Base-by-base conservation (phyloP, 768 basidiomycete species). In the Sporobolomyces phaffii region DNA sequence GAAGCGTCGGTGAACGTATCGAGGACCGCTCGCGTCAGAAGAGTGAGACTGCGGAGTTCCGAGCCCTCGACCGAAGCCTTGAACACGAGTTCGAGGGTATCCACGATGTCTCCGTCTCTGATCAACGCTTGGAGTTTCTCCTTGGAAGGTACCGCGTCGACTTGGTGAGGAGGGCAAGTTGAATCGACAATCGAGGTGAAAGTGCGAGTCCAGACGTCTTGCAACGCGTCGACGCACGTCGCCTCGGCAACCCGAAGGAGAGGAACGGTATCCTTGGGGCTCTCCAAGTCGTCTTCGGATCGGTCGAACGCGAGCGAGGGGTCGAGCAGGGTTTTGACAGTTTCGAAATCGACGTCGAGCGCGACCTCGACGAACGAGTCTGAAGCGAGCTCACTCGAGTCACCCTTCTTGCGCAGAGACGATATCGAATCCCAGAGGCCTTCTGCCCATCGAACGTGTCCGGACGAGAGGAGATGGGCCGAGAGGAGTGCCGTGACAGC, bases 401-500 rank as follows among this genome's bases (percentile, higher is more conserved):
- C 70, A 29, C 59, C 56, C 71, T 57, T 62, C 64, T 69, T 66
- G 38, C 50, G 59, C 15, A 18, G 40, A 15, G 49, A 58, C 26
- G 38, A 49, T 49, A 60, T 61, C 48, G 43, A 28, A 6, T 7
- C 26, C 73, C 73, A 74, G 3, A 62, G 44, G 6, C 43, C 18
- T 49, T 50, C 20, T 6, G 73, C 70, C 33, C 57, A 60, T 28
- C 44, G 45, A 0, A 31, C 28, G 31, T 65, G 62, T 0, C 65
- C 62, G 50, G 48, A 58, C 1, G 57, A n/a, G 34, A 62, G 44
- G n/a, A 72, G 64, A 38, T 65, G 60, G 5, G 64, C 28, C 1
- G 70, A 41, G 41, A 69, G 53, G 5, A 74, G 56, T 7, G 70
- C 70, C 31, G 59, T 49, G 26, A 72, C 60, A 40, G 73, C 65